Base-by-base conservation (phyloP, 2,329 filamentous ascomycete species). In the Colletotrichum shisoi region DNA sequence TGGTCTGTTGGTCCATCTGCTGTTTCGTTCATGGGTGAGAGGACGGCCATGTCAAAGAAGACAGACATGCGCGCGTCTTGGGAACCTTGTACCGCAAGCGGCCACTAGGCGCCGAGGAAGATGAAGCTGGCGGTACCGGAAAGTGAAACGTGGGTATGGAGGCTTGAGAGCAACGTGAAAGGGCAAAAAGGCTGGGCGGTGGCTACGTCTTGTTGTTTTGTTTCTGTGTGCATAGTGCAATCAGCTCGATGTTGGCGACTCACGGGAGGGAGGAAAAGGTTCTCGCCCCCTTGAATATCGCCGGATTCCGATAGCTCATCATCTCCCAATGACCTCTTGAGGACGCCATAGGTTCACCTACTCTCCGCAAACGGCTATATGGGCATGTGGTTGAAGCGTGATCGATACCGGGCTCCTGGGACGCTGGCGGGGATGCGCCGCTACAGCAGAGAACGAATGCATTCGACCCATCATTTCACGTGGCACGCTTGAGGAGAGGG, bases 311-410 rank as follows among this genome's bases (percentile, higher is more conserved):
- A 39, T 27, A 44, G 9, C 17, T 56, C 31, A 34, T 21, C 49
- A 27, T 62, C 24, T 21, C 21, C 51, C 19, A 39, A 40, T 56
- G 27, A n/a, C 13, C 17, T 11, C n/a, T 48, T 37, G 19, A 19
- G n/a, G n/a, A 39, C 40, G 21, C 57, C 57, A 49, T 62, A 15
- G 17, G 44, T 39, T 56, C 3, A 27, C 24, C 15, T n/a, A 3
- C 19, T 34, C 21, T 58, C 64, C 64, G 64, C 53, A 67, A 58
- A 58, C 64, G 54, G 64, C 52, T 15, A 17, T 5, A 11, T 19
- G 49, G 37, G 31, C 49, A 37, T 19, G 8, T 42, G 31, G 21
- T 39, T 19, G 15, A 13, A 31, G 11, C 48, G 27, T n/a, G 34
- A 24, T 45, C 63, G 60, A 63, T 52, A 63, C 53, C 49, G 13